phyloP scores from a whole-genome alignment of 2,329 filamentous ascomycete species.

The Colletotrichum salicis region DNA sequence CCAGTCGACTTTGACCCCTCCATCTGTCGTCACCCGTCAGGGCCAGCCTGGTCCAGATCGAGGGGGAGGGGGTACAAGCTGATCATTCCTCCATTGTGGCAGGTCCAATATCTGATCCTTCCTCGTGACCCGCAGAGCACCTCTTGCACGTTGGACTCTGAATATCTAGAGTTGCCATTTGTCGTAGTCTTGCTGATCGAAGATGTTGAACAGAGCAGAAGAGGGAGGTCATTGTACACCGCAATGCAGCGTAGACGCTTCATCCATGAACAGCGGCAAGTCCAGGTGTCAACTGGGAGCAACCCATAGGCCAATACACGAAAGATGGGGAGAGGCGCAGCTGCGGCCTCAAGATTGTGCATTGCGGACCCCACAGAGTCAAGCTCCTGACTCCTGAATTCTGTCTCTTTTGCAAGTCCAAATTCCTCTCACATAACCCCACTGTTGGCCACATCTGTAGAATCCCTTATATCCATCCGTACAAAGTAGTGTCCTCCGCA shows the following conservation, averaged over 20 bases:
- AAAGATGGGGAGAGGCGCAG: slow-evolving; percentile 4
- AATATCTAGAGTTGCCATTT: neutral
- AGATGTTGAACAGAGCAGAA: neutral
- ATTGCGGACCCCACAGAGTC: neutral
- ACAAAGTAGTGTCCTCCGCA: neutral
- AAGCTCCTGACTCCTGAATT: slow-evolving; percentile 7
- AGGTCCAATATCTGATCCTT: slow-evolving; percentile 3
- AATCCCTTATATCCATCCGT: neutral
- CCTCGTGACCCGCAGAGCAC: slow-evolving; percentile 4
- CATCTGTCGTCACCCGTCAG: slow-evolving; percentile 23
- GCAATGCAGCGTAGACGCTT: neutral
- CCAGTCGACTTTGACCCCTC: neutral
- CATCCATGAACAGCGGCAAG: neutral
- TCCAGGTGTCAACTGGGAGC: neutral
- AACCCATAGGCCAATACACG: neutral
- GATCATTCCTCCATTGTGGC: slow-evolving; percentile 22
- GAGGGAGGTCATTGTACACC: neutral
- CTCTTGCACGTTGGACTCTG: neutral
- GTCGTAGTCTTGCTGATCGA: neutral
- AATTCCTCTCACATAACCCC: slow-evolving; percentile 5
- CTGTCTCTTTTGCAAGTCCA: slow-evolving; percentile 1
- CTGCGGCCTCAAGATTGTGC: neutral
- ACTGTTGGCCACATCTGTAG: slow-evolving; percentile 11
- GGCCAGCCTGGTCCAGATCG: slow-evolving; percentile 4
- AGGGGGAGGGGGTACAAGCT: slow-evolving; percentile 3